Evolutionary conservation across 495 filamentous ascomycete genomes (phyloP).

Genomic region (Copromyces sp.): DNA sequence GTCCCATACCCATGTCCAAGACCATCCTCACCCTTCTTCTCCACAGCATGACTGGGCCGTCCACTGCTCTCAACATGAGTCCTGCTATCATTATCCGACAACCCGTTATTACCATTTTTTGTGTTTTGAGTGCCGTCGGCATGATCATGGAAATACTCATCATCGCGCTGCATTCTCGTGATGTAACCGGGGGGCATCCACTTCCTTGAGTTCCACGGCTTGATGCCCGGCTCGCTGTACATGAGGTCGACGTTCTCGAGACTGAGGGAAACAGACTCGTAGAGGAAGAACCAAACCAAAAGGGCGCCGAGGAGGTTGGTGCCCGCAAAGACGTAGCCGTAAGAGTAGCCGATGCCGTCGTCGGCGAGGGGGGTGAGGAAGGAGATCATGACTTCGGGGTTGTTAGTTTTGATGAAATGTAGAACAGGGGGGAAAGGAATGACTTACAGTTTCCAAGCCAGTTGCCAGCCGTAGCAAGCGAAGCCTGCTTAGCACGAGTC

Average conservation of each 20-base stretch:
- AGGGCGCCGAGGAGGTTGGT: conserved; percentile 56
- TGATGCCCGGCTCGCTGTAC: conserved; percentile 52
- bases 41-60: conserved; percentile 6
- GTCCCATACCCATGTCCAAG: background rate
- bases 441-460: conserved; percentile 63
- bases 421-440: background rate
- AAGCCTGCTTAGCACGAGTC: conserved; percentile 61
- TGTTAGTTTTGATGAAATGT: background rate
- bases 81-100: conserved; percentile 4
- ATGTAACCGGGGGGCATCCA: conserved; percentile 46
- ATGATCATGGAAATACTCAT: conserved; percentile 6
- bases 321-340: conserved; percentile 71
- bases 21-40: conserved; percentile 4
- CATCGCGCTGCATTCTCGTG: conserved; percentile 19
- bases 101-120: background rate
- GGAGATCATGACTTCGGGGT: conserved; percentile 50
- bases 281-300: conserved; percentile 70
- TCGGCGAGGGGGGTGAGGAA: conserved; percentile 78
- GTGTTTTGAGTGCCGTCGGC: no score
- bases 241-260: conserved; percentile 70
- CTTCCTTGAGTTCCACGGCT: conserved; percentile 52
- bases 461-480: conserved; percentile 63
- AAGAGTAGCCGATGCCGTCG: conserved; percentile 56
- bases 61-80: conserved; percentile 9
- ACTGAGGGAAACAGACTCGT: conserved; percentile 55